A percentile compares a stretch with the other conserved stretches of the same genome.
Evolutionary conservation across 495 filamentous ascomycete genomes (phyloP).

Genomic region (Daldinia bambusicola): DNA sequence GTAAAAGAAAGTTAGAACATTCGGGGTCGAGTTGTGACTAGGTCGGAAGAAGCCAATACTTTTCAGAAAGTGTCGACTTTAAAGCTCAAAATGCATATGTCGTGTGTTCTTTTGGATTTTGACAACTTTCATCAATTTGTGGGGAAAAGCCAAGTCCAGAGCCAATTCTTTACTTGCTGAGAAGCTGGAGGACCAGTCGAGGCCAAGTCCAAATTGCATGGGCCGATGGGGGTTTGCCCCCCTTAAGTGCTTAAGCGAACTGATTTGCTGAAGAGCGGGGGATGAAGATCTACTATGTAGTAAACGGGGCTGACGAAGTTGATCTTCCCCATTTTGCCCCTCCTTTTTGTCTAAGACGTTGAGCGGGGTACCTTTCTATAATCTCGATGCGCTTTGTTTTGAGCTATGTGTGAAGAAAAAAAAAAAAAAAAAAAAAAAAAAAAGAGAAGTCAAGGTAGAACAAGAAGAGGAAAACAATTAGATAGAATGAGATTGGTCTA

Average conservation of each 20-base stretch:
- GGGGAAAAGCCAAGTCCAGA: conserved; percentile 33
- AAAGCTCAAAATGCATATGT: conserved; percentile 39
- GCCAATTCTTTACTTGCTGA: conserved; percentile 20
- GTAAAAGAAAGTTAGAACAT: conserved; percentile 10
- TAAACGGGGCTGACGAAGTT: conserved; percentile 1
- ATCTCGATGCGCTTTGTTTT: not conserved
- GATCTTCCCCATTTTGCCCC: not conserved
- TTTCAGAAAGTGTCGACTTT: conserved; percentile 26
- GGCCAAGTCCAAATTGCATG: no score
- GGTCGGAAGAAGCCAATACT: conserved; percentile 24
- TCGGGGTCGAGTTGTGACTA: conserved; percentile 11
- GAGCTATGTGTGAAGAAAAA: no score
- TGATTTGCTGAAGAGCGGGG: not conserved
- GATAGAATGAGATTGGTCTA: no score
- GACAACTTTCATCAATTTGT: conserved; percentile 51
- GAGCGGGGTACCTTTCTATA: conserved; percentile 1
- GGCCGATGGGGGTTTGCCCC: no score
- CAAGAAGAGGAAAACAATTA: no score
- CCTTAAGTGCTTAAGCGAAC: not conserved
- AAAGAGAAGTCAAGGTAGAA: no score
- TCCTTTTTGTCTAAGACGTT: not conserved
- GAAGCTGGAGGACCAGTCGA: conserved; percentile 14
- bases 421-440: no score
- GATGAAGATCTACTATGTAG: not conserved
- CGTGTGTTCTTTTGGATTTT: conserved; percentile 47